Base-by-base conservation (phyloP, 2,329 filamentous ascomycete genomes). In the Penicillium decumbens region DNA sequence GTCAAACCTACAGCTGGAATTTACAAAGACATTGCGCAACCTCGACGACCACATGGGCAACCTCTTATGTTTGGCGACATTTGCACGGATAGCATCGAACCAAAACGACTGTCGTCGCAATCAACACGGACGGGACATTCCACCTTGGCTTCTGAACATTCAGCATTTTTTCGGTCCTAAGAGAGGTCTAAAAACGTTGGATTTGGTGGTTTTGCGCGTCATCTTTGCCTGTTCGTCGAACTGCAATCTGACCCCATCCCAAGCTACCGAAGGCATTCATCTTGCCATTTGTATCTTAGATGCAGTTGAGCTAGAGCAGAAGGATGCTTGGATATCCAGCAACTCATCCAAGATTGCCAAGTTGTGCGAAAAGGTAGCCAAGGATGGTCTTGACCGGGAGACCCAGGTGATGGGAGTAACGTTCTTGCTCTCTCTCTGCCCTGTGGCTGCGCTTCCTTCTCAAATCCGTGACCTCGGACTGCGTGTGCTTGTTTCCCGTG, bases 31-130 rank as follows among this genome's bases (percentile, higher is more conserved):
- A 4, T 46, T 72, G n/a, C 66, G 66, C 27, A 71, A 70, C 43
- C 52, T 72, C 23, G 65, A 71, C 38, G 65, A 72, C 41, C 67
- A 71, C 18, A 64, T 71, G 61, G 68, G 65, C 6, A 73, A 67
- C 30, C 58, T 74, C 5, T 53, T 73, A n/a, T 72, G 69, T 35
- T 62, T 74, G n/a, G 69, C 70, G 10, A 69, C 65, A 0, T 70
- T 73, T 50, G 66, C 70, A 4, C 65, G 61, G 3, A 63, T 74
- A 18, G 55, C 64, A 41, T 61, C 60, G 5, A 51, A 59, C 7
- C 50, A 53, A 43, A 39, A 32, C 9, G 10, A 42, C 24, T 32
- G 27, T 12, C 28, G 32, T 10, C 39, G 51, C 18, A 45, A 48
- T 7, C 48, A 59, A 47, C 51, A 56, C 32, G 54, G 50, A 56